Evolutionary conservation across 768 basidiomycete genomes (phyloP), one percentile per base, ranked within the genome.

Genomic region (Lactarius psammicola): DNA sequence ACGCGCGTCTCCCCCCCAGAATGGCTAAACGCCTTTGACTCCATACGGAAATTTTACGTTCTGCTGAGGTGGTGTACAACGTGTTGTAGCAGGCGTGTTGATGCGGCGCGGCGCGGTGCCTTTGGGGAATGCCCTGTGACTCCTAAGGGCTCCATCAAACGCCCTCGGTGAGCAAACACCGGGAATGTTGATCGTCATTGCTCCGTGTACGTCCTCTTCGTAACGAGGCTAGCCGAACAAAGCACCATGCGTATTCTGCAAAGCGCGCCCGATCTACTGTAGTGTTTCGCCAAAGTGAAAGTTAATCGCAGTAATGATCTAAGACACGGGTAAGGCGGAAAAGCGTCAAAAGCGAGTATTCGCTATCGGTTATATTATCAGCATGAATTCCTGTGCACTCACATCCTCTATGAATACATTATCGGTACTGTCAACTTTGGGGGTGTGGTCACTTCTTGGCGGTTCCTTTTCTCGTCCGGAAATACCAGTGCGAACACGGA

Each of bases 351-450:
- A n/a, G 38, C 44, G n/a, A n/a, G n/a, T n/a, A n/a, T n/a, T n/a
- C n/a, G n/a, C n/a, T n/a, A n/a, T n/a, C n/a, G n/a, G n/a, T n/a
- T n/a, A n/a, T 23, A 56, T 31, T 26, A 38, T 10, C 20, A 18
- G 49, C 15, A 62, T 31, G 11, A 36, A 34, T 64, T 49, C 49
- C 23, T 62, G 44, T 61, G 33, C 38, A 82, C 92, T 74, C 71
- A 96, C 95, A 71, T 98, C 96, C 59, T 98, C 95, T 69, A 98
- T 92, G 77, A 98, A 98, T 18, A 89, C 69, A 71, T 87, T 92
- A 70, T 98, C 95, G 7, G 85, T 79, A 60, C 78, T 83, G 69
- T 90, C 88, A 20, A 80, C 71, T 64, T 85, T 90, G 56, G 80
- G 80, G 8, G 78, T 72, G 57, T 80, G 82, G 64, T 89, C 88